These are phyloP conservation scores for Smittium mucronatum DNA, from an alignment of 371 early-diverging fungal genomes.

Conservation along the genomic window DNA sequence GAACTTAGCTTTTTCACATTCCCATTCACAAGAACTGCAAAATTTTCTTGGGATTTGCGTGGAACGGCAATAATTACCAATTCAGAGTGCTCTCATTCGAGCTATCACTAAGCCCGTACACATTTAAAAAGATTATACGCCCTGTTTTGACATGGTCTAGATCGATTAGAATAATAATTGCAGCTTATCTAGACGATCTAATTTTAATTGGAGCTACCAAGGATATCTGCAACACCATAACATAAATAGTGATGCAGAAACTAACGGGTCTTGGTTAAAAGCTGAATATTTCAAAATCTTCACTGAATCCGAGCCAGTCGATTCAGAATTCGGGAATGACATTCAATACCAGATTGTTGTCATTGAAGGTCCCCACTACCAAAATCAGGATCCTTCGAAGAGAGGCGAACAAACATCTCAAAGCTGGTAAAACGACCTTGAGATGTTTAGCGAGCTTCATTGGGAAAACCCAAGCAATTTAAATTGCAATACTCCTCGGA, in stretches of 20 bases:
- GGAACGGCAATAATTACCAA: conserved; percentile 34
- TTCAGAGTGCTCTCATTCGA: conserved; percentile 35
- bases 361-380: background rate
- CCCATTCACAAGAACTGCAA: conserved; percentile 21
- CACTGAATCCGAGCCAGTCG: conserved; percentile 24
- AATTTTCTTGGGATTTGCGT: conserved; percentile 32
- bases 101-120: conserved; percentile 30
- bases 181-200: conserved; percentile 32
- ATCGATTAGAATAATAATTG: conserved; percentile 22
- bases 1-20: conserved; percentile 29
- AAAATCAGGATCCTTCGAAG: background rate
- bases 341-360: conserved; percentile 20
- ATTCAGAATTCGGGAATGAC: conserved; percentile 27
- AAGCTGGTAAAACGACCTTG: background rate
- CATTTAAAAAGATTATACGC: conserved; percentile 34
- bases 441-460: conserved; percentile 12
- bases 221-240: conserved; percentile 8
- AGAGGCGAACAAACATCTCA: background rate
- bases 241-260: conserved; percentile 18
- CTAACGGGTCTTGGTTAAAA: conserved; percentile 20
- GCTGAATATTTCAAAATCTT: conserved; percentile 21
- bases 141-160: conserved; percentile 26
- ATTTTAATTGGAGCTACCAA: conserved; percentile 15
- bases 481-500: background rate
- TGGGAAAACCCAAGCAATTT: conserved; percentile 6